Conservation (phyloP, 2,329 filamentous ascomycete species). For the Fusarium cyanostomum region DNA sequence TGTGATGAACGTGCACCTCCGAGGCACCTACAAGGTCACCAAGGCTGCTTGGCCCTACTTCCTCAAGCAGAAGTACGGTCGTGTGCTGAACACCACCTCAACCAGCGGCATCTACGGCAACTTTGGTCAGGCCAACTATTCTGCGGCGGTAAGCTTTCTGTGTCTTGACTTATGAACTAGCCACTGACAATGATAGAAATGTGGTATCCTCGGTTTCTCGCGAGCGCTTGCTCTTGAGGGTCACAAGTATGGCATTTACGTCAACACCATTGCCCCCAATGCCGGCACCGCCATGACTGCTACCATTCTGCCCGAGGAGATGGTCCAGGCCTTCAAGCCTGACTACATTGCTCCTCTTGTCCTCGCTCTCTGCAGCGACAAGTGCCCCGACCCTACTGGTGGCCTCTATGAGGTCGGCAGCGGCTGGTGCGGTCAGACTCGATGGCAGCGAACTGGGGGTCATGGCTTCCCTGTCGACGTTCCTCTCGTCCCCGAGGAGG, state of each 20-base stretch:
- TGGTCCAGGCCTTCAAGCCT: slow-evolving; percentile 99
- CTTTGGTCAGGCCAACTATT: slow-evolving; percentile 98
- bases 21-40: slow-evolving; percentile 94
- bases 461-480: slow-evolving; percentile 91
- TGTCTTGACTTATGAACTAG: background rate
- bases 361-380: slow-evolving; percentile 84
- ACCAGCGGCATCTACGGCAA: slow-evolving; percentile 99
- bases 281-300: slow-evolving; percentile 95
- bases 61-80: slow-evolving; percentile 98
- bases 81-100: slow-evolving; percentile 95
- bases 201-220: slow-evolving; percentile 94
- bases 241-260: slow-evolving; percentile 95
- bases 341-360: slow-evolving; percentile 97
- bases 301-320: slow-evolving; percentile 93
- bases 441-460: slow-evolving; percentile 93
- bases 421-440: slow-evolving; percentile 90
- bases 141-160: slow-evolving; percentile 74
- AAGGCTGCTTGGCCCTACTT: slow-evolving; percentile 98
- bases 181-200: slow-evolving; percentile 67
- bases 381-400: slow-evolving; percentile 85
- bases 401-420: slow-evolving; percentile 94
- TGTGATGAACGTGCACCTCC: slow-evolving; percentile 90
- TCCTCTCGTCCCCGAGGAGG: slow-evolving; percentile 83
- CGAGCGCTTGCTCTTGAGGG: slow-evolving; percentile 93
- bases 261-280: slow-evolving; percentile 98